A percentile compares a stretch with the other conserved stretches of the same genome.
Evolutionary conservation across 352 stramenopile genomes (phyloP).

Genomic region (Globisporangium spinosum): DNA sequence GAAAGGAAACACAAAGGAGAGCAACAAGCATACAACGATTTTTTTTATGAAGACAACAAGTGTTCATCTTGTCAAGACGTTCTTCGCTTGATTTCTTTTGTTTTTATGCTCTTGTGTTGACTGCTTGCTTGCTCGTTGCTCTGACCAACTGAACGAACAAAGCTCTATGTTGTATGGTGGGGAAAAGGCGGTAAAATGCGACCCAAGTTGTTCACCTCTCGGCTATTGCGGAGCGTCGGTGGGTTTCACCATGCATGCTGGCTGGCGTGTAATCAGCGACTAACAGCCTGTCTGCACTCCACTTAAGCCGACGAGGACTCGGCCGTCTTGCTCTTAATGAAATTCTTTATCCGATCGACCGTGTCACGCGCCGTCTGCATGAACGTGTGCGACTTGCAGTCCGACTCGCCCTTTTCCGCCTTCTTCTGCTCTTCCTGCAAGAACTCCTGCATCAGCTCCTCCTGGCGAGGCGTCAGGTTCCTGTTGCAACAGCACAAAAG

Average conservation of each 20-base stretch:
- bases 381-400: constrained; percentile 85
- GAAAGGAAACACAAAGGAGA: background rate
- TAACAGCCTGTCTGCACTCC: too few species aligned
- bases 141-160: constrained; percentile 7
- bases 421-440: constrained; percentile 84
- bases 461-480: constrained; percentile 91
- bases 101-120: constrained; percentile 2
- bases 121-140: constrained; percentile 3
- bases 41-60: background rate
- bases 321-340: constrained; percentile 67
- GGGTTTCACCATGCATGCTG: too few species aligned
- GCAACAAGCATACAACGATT: background rate
- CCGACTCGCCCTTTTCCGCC: constrained; percentile 59
- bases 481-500: constrained; percentile 22
- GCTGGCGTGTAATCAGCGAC: too few species aligned
- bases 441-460: constrained; percentile 96
- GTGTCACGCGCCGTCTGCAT: constrained; percentile 73
- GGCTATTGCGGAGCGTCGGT: background rate
- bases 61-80: background rate
- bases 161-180: constrained; percentile 10
- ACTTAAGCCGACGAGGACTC: constrained; percentile 12
- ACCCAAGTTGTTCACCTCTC: background rate
- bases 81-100: background rate
- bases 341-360: constrained; percentile 87
- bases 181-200: background rate